Percentiles rank a stretch among this genome's conserved stretches.
phyloP scores from a whole-genome alignment of 2,329 filamentous ascomycete genomes.

The Fusarium scirpi region DNA sequence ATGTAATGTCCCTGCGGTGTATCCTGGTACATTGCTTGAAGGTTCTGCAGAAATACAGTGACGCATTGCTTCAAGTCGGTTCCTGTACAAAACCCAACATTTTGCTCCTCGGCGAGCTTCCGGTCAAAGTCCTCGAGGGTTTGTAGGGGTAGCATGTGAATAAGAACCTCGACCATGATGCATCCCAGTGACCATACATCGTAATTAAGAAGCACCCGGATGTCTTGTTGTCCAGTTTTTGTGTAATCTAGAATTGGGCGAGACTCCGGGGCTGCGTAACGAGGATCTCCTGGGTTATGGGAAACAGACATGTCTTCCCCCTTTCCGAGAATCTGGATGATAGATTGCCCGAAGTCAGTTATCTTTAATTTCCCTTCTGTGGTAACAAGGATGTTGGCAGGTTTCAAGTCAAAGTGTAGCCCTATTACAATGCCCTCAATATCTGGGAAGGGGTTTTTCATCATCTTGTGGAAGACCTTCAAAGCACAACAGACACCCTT shows the following conservation, averaged over 20 bases:
- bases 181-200: background rate
- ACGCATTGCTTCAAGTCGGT: no score
- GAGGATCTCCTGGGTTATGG: background rate
- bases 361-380: background rate
- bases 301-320: background rate
- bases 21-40: no score
- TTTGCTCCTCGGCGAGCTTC: no score
- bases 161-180: background rate
- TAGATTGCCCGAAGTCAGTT: background rate
- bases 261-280: background rate
- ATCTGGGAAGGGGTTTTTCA: background rate
- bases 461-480: background rate
- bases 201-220: background rate
- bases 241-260: background rate
- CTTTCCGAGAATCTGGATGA: background rate
- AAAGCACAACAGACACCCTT: background rate
- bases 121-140: background rate
- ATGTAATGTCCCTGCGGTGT: no score
- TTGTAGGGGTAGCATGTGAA: background rate
- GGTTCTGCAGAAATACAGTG: no score
- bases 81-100: no score
- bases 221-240: rapidly evolving
- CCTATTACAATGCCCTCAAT: background rate
- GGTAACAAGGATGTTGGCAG: background rate
- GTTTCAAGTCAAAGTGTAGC: background rate